Evolutionary conservation across 805 yeast species (phyloP).

Genomic region (Hanseniaspora lindneri): DNA sequence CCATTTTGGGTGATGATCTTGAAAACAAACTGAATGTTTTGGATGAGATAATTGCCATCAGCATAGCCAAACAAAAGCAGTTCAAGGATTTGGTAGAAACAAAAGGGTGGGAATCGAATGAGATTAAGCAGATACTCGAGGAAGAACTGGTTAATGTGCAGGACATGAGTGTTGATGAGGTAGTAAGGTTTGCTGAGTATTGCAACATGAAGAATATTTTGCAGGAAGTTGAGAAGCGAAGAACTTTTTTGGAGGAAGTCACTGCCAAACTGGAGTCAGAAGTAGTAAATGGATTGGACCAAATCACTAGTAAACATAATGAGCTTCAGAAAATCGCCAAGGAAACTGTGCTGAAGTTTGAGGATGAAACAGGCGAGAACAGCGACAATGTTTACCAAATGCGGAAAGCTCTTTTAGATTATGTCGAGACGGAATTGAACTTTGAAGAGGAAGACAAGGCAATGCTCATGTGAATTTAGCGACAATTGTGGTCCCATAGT

Average conservation of each 20-base stretch:
- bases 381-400: constrained; percentile 4
- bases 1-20: background rate
- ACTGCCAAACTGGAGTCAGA: constrained; percentile 23
- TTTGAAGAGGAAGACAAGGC: constrained; percentile 5
- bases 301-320: constrained; percentile 21
- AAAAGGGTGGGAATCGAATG: constrained; percentile 4
- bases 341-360: constrained; percentile 1
- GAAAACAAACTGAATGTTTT: constrained; percentile 8
- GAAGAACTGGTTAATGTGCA: constrained; percentile 7
- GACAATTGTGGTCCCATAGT: no score
- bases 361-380: background rate
- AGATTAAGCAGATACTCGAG: background rate
- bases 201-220: constrained; percentile 13
- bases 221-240: constrained; percentile 22
- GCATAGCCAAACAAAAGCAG: constrained; percentile 2
- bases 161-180: background rate
- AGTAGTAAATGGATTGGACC: constrained; percentile 19
- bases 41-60: constrained; percentile 8
- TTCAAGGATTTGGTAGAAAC: background rate
- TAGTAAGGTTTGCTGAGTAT: background rate
- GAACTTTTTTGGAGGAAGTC: constrained; percentile 20
- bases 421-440: constrained; percentile 6
- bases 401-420: constrained; percentile 1
- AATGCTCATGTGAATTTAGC: background rate
- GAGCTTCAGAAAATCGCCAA: constrained; percentile 19